Evolutionary conservation across 345 rosid genomes (phyloP), one percentile per base, ranked within the genome.

Genomic region (Limnanthes douglasii): DNA sequence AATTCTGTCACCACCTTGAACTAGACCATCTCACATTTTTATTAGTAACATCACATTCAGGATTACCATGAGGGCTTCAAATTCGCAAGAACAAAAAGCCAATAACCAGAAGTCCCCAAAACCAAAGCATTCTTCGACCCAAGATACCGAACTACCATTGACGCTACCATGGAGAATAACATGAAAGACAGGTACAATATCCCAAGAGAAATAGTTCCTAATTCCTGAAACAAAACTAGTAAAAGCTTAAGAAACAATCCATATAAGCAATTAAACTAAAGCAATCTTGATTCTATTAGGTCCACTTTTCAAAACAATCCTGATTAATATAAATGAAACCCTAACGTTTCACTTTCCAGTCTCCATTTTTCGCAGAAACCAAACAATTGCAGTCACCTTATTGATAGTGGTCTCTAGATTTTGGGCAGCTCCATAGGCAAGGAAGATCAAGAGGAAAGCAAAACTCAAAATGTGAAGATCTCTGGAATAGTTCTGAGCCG

Each of bases 61-160:
- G 11, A 32, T 56, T 76, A 88, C 97, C 95, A 88, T 18, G 79
- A 37, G 17, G 97, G 76, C 61, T 46, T 56, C 63, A 88, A 55
- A 64, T 88, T 88, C 1, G 95, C 90, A 36, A 93, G 93, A 4
- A 88, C 66, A 33, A 78, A 88, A 55, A 82, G 42, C 95, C 95
- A 82, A 52, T 83, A 88, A 19, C 97, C 95, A 16, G 83, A 62
- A 30, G 83, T 82, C 43, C 97, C 97, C 39, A 86, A 65, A 54
- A 82, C 41, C 21, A 86, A 30, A 45, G 97, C 76, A 54, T 71
- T 78, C 82, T 75, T 86, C 8, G 95, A 67, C 19, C 97, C 86
- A 65, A 82, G 15, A 32, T 49, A 34, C 34, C 85, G 79, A 52
- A 86, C 95, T 62, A 82, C 80, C 76, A 64, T 40, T 8, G 94